These are phyloP conservation scores for Macrophomina tecta DNA, from an alignment of 2,329 filamentous ascomycete species.

Conservation along the genomic window DNA sequence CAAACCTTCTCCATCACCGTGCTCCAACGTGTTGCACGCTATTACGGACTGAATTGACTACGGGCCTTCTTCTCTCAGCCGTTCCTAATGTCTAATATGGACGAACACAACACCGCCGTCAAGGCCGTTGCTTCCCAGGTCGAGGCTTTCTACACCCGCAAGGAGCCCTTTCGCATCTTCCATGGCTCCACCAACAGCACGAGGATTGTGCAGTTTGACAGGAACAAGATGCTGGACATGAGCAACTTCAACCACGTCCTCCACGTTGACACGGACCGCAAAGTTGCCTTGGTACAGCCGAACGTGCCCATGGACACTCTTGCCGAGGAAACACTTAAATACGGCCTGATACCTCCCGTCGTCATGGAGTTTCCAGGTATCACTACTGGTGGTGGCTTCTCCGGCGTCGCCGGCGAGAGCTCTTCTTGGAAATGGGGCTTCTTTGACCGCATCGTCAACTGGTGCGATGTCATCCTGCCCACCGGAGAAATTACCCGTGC, in stretches of 20 bases:
- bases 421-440: slow-evolving; percentile 70
- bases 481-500: slow-evolving; percentile 62
- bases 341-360: slow-evolving; percentile 66
- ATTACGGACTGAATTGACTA: no score
- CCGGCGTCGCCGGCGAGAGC: slow-evolving; percentile 71
- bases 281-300: slow-evolving; percentile 65
- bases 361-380: slow-evolving; percentile 77
- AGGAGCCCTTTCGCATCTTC: slow-evolving; percentile 60
- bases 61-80: not conserved
- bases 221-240: slow-evolving; percentile 55
- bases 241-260: slow-evolving; percentile 56
- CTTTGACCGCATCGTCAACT: slow-evolving; percentile 68
- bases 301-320: slow-evolving; percentile 73
- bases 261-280: slow-evolving; percentile 47
- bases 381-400: slow-evolving; percentile 70
- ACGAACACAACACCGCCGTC: slow-evolving; percentile 46
- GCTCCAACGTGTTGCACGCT: no score
- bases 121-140: slow-evolving; percentile 47
- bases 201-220: slow-evolving; percentile 49
- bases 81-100: slow-evolving; percentile 32
- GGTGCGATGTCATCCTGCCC: slow-evolving; percentile 67
- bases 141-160: slow-evolving; percentile 53
- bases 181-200: slow-evolving; percentile 65
- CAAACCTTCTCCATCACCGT: not conserved
- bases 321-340: slow-evolving; percentile 61